Conservation (phyloP, 495 filamentous ascomycete species). For the Cairneyella variabilis region DNA sequence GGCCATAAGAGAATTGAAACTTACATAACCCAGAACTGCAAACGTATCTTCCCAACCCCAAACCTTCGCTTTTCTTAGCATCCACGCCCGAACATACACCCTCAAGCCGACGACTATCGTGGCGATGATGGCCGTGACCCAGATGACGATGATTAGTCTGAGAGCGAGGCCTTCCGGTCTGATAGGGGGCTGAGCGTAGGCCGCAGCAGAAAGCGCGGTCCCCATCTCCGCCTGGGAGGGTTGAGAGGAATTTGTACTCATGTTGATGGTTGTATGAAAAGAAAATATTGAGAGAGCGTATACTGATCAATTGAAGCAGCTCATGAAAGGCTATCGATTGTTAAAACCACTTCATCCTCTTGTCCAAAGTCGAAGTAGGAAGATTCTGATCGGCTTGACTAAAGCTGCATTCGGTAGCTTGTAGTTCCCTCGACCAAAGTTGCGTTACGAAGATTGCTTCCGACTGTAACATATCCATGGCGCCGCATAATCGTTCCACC, state of each 20-base stretch:
- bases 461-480: background rate
- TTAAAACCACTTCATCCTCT: conserved; percentile 1
- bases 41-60: conserved; percentile 2
- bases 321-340: background rate
- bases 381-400: background rate
- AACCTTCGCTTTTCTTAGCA: conserved; percentile 1
- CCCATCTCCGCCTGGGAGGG: background rate
- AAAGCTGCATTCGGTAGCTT: background rate
- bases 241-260: conserved; percentile 1
- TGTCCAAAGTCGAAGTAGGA: background rate
- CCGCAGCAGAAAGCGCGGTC: background rate
- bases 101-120: background rate
- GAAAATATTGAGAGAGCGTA: background rate
- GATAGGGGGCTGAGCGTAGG: background rate
- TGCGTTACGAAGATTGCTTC: background rate
- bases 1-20: background rate
- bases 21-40: background rate
- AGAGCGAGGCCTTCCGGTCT: background rate
- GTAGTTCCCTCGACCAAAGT: background rate
- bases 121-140: background rate
- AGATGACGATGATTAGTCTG: conserved; percentile 1
- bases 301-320: background rate
- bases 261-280: conserved; percentile 1
- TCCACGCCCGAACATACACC: conserved; percentile 1
- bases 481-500: background rate